These are phyloP conservation scores for Lablab purpureus DNA, from an alignment of 306 rosid genomes.

Conservation along the genomic window DNA sequence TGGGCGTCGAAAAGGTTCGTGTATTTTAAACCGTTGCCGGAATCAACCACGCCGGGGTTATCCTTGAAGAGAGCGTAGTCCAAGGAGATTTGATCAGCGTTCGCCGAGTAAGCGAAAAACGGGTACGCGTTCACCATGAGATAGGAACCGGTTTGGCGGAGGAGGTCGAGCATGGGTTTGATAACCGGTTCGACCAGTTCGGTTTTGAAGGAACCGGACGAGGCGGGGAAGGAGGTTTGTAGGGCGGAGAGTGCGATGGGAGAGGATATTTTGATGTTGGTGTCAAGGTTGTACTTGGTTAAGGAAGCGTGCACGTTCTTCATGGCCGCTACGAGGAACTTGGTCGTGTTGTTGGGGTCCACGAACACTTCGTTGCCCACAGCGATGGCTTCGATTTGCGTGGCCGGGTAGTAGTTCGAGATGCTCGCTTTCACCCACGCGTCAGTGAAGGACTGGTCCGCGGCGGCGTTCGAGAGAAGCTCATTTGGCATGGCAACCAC, in stretches of 20 bases:
- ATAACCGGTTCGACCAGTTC: constrained; percentile 71
- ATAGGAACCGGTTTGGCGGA: constrained; percentile 63
- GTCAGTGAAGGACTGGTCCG: constrained; percentile 72
- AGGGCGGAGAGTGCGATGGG: constrained; percentile 76
- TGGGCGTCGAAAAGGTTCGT: constrained; percentile 71
- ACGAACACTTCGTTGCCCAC: constrained; percentile 90
- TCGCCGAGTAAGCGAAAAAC: constrained; percentile 68
- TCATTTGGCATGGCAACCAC: constrained; percentile 74
- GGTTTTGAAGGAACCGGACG: constrained; percentile 78
- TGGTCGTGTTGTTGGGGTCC: constrained; percentile 70
- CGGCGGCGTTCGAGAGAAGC: constrained; percentile 70
- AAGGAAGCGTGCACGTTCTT: constrained; percentile 67
- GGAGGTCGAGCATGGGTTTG: constrained; percentile 71
- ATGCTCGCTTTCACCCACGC: constrained; percentile 75
- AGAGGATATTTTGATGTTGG: constrained; percentile 68
- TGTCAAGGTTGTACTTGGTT: constrained; percentile 48
- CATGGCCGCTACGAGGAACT: constrained; percentile 79
- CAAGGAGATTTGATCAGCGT: constrained; percentile 60
- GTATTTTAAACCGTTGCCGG: constrained; percentile 75
- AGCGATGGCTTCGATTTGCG: constrained; percentile 76
- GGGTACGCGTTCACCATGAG: constrained; percentile 87
- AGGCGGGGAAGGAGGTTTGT: constrained; percentile 70
- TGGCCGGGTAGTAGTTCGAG: constrained; percentile 61
- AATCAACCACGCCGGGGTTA: constrained; percentile 74
- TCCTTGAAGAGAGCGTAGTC: constrained; percentile 66